Base-by-base conservation (phyloP, 176 grass and related monocot species). In the Ensete glaucum region DNA sequence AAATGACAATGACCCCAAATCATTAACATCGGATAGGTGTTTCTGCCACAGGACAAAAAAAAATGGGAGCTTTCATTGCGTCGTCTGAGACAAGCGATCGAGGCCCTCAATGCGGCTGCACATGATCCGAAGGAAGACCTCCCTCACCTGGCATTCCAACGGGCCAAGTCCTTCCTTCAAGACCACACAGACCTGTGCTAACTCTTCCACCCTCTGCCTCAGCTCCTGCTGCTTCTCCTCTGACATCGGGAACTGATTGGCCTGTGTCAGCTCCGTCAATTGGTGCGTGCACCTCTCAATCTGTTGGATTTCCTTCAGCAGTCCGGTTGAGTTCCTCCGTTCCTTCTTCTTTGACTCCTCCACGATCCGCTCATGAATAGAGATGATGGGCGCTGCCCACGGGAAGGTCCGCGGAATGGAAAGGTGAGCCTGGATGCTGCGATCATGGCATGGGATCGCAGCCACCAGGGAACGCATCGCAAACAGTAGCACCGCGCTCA, bases 341-440 rank as follows among this genome's bases (percentile, higher is more conserved):
- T 98, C 94, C 94, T 93, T 98, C 70, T 84, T 81, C 75, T 91
- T 98, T 0, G 82, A 91, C 25, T 98, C 94, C 77, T 98, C 94
- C 9, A 78, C 48, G 76, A 98, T 82, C 6, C 86, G 88, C 14
- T 98, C 90, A 25, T 98, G 85, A 24, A 98, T 78, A 50, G 90
- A 78, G 53, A 91, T 60, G 50, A 98, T 85, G 43, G 88, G 86
- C 52, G 86, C 73, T 14, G 84, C 90, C 94, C 94, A 98, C 0
- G 71, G 8, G 67, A 87, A 93, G 62, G 85, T 87, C 49, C 85
- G 88, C 12, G 87, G 88, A 12, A 82, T 69, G 59, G 83, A 24
- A n/a, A 87, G 64, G 71, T 82, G 72, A 27, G 71, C 68, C 67
- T 90, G 90, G 58, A 93, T 82, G 48, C 48, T 83, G 27, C 88